These are phyloP conservation scores for Pythium phragmiticola DNA, from an alignment of 352 stramenopile species.

Conservation along the genomic window DNA sequence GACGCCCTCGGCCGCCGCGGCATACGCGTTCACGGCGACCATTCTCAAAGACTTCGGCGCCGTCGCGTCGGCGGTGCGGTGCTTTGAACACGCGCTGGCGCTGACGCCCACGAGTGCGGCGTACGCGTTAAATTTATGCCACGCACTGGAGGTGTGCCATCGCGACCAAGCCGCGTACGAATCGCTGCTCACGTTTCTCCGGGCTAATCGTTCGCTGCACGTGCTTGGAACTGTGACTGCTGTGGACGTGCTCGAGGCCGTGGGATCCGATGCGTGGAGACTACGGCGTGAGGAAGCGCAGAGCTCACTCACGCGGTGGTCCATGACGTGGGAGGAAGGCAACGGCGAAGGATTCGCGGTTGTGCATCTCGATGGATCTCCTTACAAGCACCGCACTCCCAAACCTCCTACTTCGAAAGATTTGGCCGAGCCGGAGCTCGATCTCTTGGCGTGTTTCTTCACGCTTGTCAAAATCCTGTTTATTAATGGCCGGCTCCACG, in stretches of 20 bases:
- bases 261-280: conserved; percentile 35
- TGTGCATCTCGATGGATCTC: conserved; percentile 4
- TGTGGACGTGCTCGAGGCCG: conserved; percentile 30
- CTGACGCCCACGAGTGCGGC: conserved; percentile 42
- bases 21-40: conserved; percentile 73
- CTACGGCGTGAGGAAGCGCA: background rate
- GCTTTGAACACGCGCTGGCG: conserved; percentile 51
- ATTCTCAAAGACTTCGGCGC: conserved; percentile 73
- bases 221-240: conserved; percentile 32
- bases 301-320: conserved; percentile 1
- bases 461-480: conserved; percentile 87
- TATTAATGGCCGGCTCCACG: conserved; percentile 49
- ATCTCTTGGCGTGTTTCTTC: conserved; percentile 81
- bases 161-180: conserved; percentile 45
- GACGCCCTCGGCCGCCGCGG: conserved; percentile 46
- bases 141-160: conserved; percentile 51
- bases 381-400: background rate
- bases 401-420: background rate
- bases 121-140: conserved; percentile 68
- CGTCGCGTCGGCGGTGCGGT: conserved; percentile 47
- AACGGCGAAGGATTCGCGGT: conserved; percentile 14
- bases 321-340: conserved; percentile 12
- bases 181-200: conserved; percentile 43
- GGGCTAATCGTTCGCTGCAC: conserved; percentile 32
- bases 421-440: conserved; percentile 49